Percentiles rank a stretch among this genome's conserved stretches.
phyloP scores from a whole-genome alignment of 1,284 basidiomycete species.

The Melampsora americana region DNA sequence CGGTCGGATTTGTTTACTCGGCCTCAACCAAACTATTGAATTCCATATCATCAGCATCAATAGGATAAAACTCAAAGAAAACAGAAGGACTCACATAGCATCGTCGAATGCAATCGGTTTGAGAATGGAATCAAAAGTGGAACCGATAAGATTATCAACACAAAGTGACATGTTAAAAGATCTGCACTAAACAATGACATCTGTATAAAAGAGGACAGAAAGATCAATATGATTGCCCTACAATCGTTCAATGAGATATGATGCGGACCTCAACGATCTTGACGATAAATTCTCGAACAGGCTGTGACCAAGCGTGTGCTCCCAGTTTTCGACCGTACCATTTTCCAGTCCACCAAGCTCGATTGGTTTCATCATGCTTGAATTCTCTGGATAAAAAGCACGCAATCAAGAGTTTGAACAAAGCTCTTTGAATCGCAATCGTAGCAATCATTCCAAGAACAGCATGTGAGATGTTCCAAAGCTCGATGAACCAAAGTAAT shows the following conservation, averaged over 20 bases:
- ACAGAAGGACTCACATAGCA: constrained; percentile 62
- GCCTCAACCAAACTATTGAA: constrained; percentile 70
- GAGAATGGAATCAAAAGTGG: constrained; percentile 81
- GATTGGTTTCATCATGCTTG: constrained; percentile 94
- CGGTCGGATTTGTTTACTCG: constrained; percentile 84
- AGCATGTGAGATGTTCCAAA: constrained; percentile 86
- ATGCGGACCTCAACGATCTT: constrained; percentile 76
- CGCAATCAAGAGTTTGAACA: constrained; percentile 86
- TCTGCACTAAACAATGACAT: constrained; percentile 45
- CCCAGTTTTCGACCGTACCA: constrained; percentile 93
- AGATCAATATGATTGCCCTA: not conserved
- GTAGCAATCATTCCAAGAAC: constrained; percentile 76
- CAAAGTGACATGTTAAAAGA: constrained; percentile 58
- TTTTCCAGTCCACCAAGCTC: constrained; percentile 95
- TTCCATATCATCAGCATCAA: constrained; percentile 46
- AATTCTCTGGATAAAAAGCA: constrained; percentile 90
- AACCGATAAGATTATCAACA: constrained; percentile 71
- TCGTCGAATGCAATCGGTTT: constrained; percentile 83
- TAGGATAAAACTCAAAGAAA: constrained; percentile 50
- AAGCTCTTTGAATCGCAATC: constrained; percentile 79
- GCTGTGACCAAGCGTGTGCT: constrained; percentile 80
- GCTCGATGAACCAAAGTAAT: constrained; percentile 93
- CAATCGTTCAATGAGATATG: not conserved
- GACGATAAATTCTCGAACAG: constrained; percentile 88
- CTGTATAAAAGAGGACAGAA: constrained; percentile 1